These are phyloP conservation scores for Smithsoniella earleae DNA, from an alignment of 163 green algal species.

Conservation along the genomic window DNA sequence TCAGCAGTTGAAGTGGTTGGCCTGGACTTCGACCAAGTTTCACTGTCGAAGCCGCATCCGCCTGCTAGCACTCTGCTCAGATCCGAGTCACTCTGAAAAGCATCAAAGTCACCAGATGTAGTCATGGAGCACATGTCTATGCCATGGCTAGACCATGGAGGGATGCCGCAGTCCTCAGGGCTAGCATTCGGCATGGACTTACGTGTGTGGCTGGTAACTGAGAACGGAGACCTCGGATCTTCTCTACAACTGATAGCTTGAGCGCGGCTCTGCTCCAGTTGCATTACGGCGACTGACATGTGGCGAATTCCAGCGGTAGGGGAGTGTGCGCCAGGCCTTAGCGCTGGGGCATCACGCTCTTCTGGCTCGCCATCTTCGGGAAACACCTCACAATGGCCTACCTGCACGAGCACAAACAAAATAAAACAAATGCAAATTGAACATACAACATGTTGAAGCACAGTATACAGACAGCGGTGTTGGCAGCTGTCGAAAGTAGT, in stretches of 20 bases:
- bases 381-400: slow-evolving; percentile 12
- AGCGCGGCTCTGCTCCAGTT: neutral
- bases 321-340: slow-evolving; percentile 9
- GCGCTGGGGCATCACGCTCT: slow-evolving; percentile 2
- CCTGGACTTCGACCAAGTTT: neutral
- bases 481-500: no score
- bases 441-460: neutral
- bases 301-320: neutral
- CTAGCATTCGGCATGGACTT: neutral
- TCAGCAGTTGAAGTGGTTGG: neutral
- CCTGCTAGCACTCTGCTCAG: neutral
- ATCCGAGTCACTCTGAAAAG: neutral
- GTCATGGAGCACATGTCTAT: no score
- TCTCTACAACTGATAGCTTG: neutral
- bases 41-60: neutral
- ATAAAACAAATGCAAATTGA: neutral
- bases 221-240: no score
- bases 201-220: neutral
- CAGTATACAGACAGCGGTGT: no score
- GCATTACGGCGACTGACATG: neutral
- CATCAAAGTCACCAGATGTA: neutral
- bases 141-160: neutral
- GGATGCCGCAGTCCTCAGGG: no score
- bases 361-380: slow-evolving; percentile 14
- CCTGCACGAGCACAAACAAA: neutral